phyloP scores from a whole-genome alignment of 1,139 yeast species.

The Pichia sorboxylosa region DNA sequence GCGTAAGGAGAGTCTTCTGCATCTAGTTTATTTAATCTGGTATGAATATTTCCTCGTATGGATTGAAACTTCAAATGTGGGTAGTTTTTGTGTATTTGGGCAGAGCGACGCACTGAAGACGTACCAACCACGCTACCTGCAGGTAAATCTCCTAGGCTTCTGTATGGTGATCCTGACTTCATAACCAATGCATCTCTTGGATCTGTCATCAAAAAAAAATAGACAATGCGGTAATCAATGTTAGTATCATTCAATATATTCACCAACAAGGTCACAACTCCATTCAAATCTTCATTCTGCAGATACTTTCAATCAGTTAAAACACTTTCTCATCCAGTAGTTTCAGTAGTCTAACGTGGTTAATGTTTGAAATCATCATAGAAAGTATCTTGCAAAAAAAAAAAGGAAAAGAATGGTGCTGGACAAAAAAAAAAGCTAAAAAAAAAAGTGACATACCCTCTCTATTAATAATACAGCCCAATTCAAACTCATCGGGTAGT shows the following conservation, averaged over 20 bases:
- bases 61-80: slow-evolving; percentile 57
- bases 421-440: slow-evolving; percentile 1
- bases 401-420: neutral
- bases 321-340: slow-evolving; percentile 27
- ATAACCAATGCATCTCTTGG: slow-evolving; percentile 92
- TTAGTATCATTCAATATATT: slow-evolving; percentile 11
- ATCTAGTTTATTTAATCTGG: slow-evolving; percentile 71
- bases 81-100: slow-evolving; percentile 51
- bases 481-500: slow-evolving; percentile 78
- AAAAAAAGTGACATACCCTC: slow-evolving; percentile 32
- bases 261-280: too few species aligned
- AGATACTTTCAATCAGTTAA: slow-evolving; percentile 6
- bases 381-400: neutral
- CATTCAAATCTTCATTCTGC: too few species aligned
- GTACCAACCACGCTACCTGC: slow-evolving; percentile 85
- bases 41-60: slow-evolving; percentile 80
- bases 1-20: slow-evolving; percentile 53
- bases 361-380: slow-evolving; percentile 22
- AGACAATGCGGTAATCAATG: slow-evolving; percentile 1
- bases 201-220: slow-evolving; percentile 28
- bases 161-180: slow-evolving; percentile 56
- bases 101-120: slow-evolving; percentile 85
- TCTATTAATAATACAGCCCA: slow-evolving; percentile 79
- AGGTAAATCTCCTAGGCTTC: slow-evolving; percentile 61
- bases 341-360: slow-evolving; percentile 46